Conservation (phyloP, 257 asterid species). For the Paraleonurus japonicus region DNA sequence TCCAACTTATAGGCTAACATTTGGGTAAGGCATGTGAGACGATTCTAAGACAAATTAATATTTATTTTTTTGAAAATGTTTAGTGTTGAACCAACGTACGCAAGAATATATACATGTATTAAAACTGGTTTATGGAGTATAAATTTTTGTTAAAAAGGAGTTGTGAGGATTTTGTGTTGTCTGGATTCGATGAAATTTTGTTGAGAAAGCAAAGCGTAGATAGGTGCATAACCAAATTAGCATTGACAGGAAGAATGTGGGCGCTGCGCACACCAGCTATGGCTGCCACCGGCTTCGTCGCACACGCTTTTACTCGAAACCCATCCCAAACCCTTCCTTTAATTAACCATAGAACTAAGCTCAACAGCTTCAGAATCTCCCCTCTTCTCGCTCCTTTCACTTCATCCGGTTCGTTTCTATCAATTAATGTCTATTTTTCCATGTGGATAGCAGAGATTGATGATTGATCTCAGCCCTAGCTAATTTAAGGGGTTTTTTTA, state of each 20-base stretch:
- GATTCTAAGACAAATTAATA: no score
- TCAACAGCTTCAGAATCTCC: slow-evolving; percentile 24
- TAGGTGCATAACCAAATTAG: background rate
- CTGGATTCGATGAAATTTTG: no score
- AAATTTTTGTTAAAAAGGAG: no score
- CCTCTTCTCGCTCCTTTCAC: slow-evolving; percentile 41
- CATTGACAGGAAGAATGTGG: slow-evolving; percentile 28
- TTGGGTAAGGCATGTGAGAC: no score
- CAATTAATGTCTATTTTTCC: background rate
- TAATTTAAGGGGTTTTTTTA: background rate
- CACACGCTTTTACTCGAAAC: slow-evolving; percentile 40
- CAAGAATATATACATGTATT: no score
- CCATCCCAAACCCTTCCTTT: slow-evolving; percentile 26
- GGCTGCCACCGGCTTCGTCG: slow-evolving; percentile 42
- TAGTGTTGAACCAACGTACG: no score
- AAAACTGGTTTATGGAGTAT: no score
- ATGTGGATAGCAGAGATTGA: background rate
- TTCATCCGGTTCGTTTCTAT: slow-evolving; percentile 49
- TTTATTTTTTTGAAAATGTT: no score
- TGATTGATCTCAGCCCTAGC: background rate
- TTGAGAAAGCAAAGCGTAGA: no score
- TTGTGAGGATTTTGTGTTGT: no score
- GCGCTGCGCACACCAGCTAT: slow-evolving; percentile 40
- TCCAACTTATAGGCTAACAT: no score
- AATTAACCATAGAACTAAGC: slow-evolving; percentile 17